Conservation (phyloP, 345 rosid genomes). For the Eucalyptus brandiana region DNA sequence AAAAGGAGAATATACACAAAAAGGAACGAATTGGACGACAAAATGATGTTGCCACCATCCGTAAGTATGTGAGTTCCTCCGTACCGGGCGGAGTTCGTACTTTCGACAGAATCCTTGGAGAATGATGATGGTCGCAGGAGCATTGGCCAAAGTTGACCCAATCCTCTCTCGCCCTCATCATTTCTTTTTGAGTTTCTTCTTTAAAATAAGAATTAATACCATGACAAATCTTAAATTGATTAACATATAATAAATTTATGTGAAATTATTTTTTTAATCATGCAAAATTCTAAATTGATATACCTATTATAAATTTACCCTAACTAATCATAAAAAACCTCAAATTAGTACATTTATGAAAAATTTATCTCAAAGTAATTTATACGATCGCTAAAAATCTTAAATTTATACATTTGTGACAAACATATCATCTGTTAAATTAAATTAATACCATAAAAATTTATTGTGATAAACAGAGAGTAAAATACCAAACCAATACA, state of each 20-base stretch:
- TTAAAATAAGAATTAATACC: too few species aligned
- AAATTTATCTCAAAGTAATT: too few species aligned
- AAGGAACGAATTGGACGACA: background rate
- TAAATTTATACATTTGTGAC: too few species aligned
- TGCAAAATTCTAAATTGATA: rapidly evolving
- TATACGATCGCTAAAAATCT: rapidly evolving
- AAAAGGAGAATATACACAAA: background rate
- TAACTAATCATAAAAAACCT: rapidly evolving
- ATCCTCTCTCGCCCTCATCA: background rate
- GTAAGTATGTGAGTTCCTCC: background rate
- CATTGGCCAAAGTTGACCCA: background rate
- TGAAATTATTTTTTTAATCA: too few species aligned
- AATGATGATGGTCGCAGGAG: background rate
- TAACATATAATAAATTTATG: too few species aligned
- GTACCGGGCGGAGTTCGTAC: background rate
- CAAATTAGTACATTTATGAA: rapidly evolving
- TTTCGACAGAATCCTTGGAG: background rate
- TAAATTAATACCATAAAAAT: too few species aligned
- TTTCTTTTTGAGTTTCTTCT: background rate
- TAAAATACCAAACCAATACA: rapidly evolving
- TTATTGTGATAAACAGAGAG: rapidly evolving
- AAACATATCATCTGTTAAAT: too few species aligned
- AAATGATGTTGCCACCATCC: background rate
- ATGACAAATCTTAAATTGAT: rapidly evolving
- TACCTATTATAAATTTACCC: rapidly evolving